Percentiles rank a stretch among this genome's conserved stretches.
These are phyloP conservation scores for Xylaria sp. DNA, from an alignment of 2,329 filamentous ascomycete genomes.

Conservation along the genomic window DNA sequence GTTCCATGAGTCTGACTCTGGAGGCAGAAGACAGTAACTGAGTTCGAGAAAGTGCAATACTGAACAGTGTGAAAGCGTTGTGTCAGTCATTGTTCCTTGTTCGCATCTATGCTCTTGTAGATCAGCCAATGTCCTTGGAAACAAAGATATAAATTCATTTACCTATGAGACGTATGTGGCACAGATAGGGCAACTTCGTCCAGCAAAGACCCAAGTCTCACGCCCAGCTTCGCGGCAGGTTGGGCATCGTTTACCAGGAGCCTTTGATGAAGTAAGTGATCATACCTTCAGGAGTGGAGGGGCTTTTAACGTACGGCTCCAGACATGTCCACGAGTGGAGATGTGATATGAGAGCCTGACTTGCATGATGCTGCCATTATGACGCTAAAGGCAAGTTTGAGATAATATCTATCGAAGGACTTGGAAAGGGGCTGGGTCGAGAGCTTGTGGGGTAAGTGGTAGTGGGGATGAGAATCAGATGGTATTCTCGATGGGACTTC, in stretches of 20 bases:
- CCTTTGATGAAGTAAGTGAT: constrained; percentile 33
- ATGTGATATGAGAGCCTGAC: constrained; percentile 16
- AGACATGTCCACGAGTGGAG: constrained; percentile 36
- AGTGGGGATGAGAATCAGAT: background rate
- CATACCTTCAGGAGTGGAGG: background rate
- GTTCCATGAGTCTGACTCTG: background rate
- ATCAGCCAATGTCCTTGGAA: background rate
- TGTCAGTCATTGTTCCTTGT: background rate
- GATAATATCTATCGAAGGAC: background rate
- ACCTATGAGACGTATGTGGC: constrained; percentile 41
- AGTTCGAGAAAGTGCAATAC: background rate
- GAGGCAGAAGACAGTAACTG: background rate
- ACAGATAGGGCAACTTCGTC: constrained; percentile 43
- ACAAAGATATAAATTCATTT: background rate
- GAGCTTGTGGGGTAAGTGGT: background rate
- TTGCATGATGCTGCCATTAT: constrained; percentile 34
- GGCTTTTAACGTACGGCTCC: constrained; percentile 31
- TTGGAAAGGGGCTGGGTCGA: background rate
- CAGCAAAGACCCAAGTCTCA: constrained; percentile 42
- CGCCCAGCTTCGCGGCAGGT: constrained; percentile 36
- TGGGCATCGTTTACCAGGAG: constrained; percentile 43
- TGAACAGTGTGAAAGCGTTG: background rate
- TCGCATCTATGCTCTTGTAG: background rate
- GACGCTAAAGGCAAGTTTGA: constrained; percentile 9
- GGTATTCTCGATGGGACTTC: background rate